Conservation (phyloP, 2,329 filamentous ascomycete genomes). For the Aspergillus persii region DNA sequence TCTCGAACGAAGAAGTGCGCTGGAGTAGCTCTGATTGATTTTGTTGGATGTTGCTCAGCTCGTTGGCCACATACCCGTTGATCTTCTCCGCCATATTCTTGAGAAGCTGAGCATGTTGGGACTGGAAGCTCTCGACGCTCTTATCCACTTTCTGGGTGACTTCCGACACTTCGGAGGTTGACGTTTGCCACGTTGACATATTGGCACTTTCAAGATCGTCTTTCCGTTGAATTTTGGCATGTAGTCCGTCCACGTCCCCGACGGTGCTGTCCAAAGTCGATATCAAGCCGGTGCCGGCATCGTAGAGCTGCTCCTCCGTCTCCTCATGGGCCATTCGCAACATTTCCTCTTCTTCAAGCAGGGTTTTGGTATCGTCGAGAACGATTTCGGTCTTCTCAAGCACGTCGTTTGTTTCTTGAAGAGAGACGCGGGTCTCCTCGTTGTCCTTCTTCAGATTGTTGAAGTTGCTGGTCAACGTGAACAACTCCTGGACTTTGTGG, state of each 20-base stretch:
- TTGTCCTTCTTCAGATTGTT: constrained; percentile 87
- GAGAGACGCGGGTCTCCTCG: constrained; percentile 66
- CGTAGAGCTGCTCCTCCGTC: constrained; percentile 74
- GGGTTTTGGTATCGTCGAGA: constrained; percentile 71
- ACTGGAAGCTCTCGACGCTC: constrained; percentile 69
- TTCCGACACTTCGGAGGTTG: constrained; percentile 71
- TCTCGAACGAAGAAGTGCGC: constrained; percentile 65
- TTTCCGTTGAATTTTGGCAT: constrained; percentile 81
- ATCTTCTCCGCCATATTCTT: constrained; percentile 67
- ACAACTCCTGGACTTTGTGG: constrained; percentile 91
- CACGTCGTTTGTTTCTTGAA: constrained; percentile 77
- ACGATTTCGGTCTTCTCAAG: constrained; percentile 87
- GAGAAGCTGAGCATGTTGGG: constrained; percentile 70
- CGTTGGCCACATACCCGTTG: constrained; percentile 71
- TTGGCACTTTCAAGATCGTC: constrained; percentile 81
- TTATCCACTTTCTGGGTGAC: constrained; percentile 75
- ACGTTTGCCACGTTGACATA: constrained; percentile 72
- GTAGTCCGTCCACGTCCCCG: constrained; percentile 74
- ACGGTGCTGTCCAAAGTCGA: constrained; percentile 76
- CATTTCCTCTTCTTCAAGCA: constrained; percentile 73
- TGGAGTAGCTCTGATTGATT: constrained; percentile 70
- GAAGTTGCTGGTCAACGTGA: constrained; percentile 80
- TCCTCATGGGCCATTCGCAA: constrained; percentile 80
- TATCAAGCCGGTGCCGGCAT: constrained; percentile 73
- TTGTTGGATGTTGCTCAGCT: constrained; percentile 67